Evolutionary conservation across 177 flowering plant species (phyloP), one percentile per base, ranked within the genome.

Genomic region (Vitis hybrid): DNA sequence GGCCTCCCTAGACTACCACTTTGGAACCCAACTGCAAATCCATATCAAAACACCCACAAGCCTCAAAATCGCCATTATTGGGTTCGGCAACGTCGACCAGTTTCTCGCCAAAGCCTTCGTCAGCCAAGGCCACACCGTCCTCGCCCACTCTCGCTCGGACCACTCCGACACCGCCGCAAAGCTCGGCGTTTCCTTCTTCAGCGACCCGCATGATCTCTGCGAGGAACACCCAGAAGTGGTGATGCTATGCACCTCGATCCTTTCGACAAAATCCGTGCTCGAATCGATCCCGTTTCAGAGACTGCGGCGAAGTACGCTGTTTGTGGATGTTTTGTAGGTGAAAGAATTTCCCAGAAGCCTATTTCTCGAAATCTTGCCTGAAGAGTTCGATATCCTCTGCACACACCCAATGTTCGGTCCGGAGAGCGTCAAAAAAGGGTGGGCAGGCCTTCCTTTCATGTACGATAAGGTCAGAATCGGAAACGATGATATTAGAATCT

Each of bases 361-460:
- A 58, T 83, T 88, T 70, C 70, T 84, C 49, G 79, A 82, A 57
- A 30, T 54, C 56, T 71, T 89, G 41, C 93, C 91, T 2, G 51
- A 15, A 24, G 76, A 86, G 48, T 89, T 87, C 66, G 93, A 89
- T 73, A 79, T 89, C 18, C 78, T 89, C 41, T 89, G 93, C 70
- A 87, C 91, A 1, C 93, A 89, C 68, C 93, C 93, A 0, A 89
- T 89, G 91, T 86, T 89, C 78, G 91, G 88, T 14, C 92, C 92
- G 2, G 86, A 84, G 70, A 86, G 90, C 57, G 92, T 84, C 21
- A 86, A 81, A 70, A 49, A 79, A 62, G 83, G 86, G 50, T 89
- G 93, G 93, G 72, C 66, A 5, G 81, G 66, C 58, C 80, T 87
- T 20, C 64, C 84, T 8, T 87, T 88, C 73, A 85, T 88, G 10